Conservation (phyloP, 352 stramenopile genomes). For the Phytophthora fragariaefolia region DNA sequence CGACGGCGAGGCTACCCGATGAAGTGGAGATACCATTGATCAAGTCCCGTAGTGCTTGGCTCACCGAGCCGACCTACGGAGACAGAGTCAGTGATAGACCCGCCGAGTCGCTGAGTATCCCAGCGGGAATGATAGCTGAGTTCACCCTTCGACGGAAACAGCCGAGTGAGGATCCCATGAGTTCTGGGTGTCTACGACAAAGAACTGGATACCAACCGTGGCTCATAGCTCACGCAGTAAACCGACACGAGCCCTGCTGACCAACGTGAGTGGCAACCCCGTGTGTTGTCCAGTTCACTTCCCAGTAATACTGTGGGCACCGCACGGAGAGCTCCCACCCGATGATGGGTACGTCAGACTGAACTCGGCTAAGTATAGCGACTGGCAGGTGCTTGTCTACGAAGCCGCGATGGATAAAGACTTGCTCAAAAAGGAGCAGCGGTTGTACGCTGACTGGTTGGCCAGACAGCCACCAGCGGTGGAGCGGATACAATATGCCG, state of each 20-base stretch:
- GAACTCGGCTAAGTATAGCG: not conserved
- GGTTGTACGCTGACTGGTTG: not conserved
- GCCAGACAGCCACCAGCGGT: not conserved
- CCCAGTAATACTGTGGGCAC: constrained; percentile 11
- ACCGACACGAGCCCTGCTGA: constrained; percentile 62
- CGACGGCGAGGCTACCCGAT: not conserved
- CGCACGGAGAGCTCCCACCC: not conserved
- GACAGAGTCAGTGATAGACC: not conserved
- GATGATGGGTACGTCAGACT: not conserved
- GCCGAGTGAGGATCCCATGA: not conserved
- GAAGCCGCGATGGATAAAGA: not conserved
- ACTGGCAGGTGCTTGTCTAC: not conserved
- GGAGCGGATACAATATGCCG: not conserved
- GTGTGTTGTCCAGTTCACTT: constrained; percentile 96
- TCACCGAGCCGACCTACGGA: too few species aligned
- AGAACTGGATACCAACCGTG: constrained; percentile 34
- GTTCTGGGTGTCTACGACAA: not conserved
- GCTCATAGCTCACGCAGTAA: constrained; percentile 67
- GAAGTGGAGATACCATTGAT: constrained; percentile 1
- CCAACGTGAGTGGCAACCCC: constrained; percentile 74
- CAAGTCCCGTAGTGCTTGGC: too few species aligned
- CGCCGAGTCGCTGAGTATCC: not conserved
- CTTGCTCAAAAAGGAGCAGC: not conserved
- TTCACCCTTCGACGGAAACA: constrained; percentile 20
- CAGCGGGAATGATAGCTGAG: constrained; percentile 35